Evolutionary conservation across 768 basidiomycete species (phyloP), one percentile per base, ranked within the genome.

Genomic region (Mycena belliarum): DNA sequence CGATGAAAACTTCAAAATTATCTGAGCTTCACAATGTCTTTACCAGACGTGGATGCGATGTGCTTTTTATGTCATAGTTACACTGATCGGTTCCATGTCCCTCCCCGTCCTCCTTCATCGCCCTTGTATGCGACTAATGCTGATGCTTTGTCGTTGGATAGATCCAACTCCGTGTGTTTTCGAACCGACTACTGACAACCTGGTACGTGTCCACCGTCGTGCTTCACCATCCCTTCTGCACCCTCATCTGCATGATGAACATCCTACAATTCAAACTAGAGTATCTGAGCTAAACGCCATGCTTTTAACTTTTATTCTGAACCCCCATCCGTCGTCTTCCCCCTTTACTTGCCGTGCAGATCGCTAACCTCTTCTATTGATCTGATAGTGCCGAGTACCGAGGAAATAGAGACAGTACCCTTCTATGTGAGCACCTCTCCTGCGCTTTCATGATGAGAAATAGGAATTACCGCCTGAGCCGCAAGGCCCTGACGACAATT

Each of bases 11-110:
- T 68, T 67, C 65, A 59, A 59, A 54, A 43, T 26, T 18, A 21
- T 26, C 16, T 35, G 45, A 60, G 72, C 61, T 62, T 55, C 50
- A 54, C 59, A 55, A 60, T 73, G 76, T 77, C 75, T 71, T 69
- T 70, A 70, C 75, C 66, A 68, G 78, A 76, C 73, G 68, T 72
- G 71, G 77, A 71, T 68, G 72, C 83, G 61, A 79, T 84, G 88
- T 75, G 77, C 70, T 70, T 70, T 70, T 78, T 80, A 77, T 82
- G 89, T 91, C 89, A 91, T 91, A 90, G 89, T 91, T 91, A 91
- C 89, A 87, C 89, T 91, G 89, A 91, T 82, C 79, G 76, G 82
- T 80, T 73, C 65, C 24, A 24, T 38, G 32, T 51, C n/a, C 35
- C 55, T 37, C 38, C 11, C 47, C 26, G 48, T 16, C 42, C 29